A percentile compares a stretch with the other conserved stretches of the same genome.
Evolutionary conservation across 2,329 filamentous ascomycete genomes (phyloP).

Genomic region (Hypoxylon sp.): DNA sequence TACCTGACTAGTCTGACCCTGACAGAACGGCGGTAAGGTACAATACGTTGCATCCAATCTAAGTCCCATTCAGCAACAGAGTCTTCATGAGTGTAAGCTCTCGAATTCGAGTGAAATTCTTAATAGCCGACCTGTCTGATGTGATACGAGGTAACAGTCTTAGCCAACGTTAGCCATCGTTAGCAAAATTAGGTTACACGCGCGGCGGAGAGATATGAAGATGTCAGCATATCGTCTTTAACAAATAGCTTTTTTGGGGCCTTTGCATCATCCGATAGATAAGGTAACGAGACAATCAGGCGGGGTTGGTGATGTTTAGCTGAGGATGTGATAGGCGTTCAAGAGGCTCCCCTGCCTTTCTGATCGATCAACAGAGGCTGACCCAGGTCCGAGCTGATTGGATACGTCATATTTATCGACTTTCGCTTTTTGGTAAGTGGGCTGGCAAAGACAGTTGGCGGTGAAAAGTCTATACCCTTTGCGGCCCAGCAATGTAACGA

Average conservation of each 20-base stretch:
- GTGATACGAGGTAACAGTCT: conserved; percentile 49
- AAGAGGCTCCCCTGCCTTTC: conserved; percentile 37
- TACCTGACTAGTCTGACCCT: conserved; percentile 28
- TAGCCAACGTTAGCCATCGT: conserved; percentile 20
- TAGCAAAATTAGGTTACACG: conserved; percentile 31
- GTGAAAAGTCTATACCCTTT: conserved; percentile 41
- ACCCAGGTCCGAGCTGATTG: conserved; percentile 38
- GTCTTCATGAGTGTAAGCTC: conserved; percentile 28
- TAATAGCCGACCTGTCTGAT: conserved; percentile 33
- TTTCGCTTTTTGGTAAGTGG: conserved; percentile 44
- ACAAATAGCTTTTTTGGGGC: conserved; percentile 34
- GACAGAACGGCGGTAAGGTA: conserved; percentile 33
- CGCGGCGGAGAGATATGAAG: conserved; percentile 25
- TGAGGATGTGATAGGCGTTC: conserved; percentile 41
- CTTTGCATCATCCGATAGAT: conserved; percentile 41
- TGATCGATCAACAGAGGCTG: conserved; percentile 44
- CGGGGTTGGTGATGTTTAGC: conserved; percentile 41
- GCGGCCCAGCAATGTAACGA: conserved; percentile 40
- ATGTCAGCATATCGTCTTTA: conserved; percentile 34
- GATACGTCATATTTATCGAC: conserved; percentile 48
- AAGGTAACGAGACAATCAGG: conserved; percentile 44
- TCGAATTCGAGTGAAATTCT: conserved; percentile 26
- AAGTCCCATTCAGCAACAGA: conserved; percentile 35
- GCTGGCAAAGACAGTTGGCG: conserved; percentile 44
- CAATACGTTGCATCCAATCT: conserved; percentile 43